Conservation (phyloP, 2,329 filamentous ascomycete genomes). For the Ophiobolus disseminans region DNA sequence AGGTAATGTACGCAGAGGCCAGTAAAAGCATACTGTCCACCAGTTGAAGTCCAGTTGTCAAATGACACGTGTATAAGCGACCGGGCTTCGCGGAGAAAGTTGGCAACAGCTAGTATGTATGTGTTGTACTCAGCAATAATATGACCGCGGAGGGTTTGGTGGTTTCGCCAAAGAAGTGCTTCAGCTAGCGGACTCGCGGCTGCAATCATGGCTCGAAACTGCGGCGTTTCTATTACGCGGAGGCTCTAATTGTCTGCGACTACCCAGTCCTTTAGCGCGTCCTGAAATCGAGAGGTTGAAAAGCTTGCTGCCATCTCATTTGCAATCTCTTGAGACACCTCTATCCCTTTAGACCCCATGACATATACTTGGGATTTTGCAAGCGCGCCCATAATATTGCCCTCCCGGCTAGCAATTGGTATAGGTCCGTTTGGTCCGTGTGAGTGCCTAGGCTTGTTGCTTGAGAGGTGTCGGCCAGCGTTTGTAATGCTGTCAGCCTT, state of each 20-base stretch:
- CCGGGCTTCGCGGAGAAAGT: slow-evolving; percentile 1
- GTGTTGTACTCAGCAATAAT: slow-evolving; percentile 13
- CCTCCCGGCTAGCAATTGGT: slow-evolving; percentile 8
- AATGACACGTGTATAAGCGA: slow-evolving; percentile 13
- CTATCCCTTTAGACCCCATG: slow-evolving; percentile 8
- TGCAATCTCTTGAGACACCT: slow-evolving; percentile 6
- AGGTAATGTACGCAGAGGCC: slow-evolving; percentile 13
- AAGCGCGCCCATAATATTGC: slow-evolving; percentile 9
- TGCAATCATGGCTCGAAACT: slow-evolving; percentile 5
- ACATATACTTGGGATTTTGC: slow-evolving; percentile 10
- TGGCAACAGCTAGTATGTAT: slow-evolving; percentile 7
- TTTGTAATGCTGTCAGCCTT: not conserved
- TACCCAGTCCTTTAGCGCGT: slow-evolving; percentile 5
- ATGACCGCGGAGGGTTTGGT: slow-evolving; percentile 18
- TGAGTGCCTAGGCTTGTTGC: slow-evolving; percentile 1
- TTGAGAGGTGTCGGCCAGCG: not conserved
- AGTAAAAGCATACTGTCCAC: slow-evolving; percentile 4
- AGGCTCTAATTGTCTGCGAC: slow-evolving; percentile 2
- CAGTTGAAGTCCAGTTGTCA: too few species aligned
- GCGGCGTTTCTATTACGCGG: too few species aligned
- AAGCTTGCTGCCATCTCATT: slow-evolving; percentile 8
- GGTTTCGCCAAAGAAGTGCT: slow-evolving; percentile 3
- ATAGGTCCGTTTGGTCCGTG: slow-evolving; percentile 2
- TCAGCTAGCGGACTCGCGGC: slow-evolving; percentile 7
- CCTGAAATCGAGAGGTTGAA: not conserved